A percentile compares a stretch with the other conserved stretches of the same genome.
Conservation (phyloP, 805 yeast genomes). For the Barnettozyma wickerhamii region DNA sequence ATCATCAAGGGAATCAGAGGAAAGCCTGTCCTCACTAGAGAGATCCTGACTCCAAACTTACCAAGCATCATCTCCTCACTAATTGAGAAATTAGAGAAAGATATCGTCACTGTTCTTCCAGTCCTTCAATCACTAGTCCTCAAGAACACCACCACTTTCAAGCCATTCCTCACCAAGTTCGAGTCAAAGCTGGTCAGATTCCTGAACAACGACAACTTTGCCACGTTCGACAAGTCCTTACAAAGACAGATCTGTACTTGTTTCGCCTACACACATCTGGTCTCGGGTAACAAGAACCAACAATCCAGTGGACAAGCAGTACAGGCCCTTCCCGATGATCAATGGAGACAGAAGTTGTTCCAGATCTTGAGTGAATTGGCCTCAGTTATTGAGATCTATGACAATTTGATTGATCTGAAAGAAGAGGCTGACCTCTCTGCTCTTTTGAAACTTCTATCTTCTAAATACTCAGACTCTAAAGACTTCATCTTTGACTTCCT, state of each 20-base stretch:
- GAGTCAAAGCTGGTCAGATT: constrained; percentile 40
- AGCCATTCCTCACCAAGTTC: constrained; percentile 69
- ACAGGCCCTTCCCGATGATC: constrained; percentile 35
- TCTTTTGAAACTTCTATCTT: constrained; percentile 39
- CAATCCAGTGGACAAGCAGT: constrained; percentile 24
- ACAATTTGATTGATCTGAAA: constrained; percentile 51
- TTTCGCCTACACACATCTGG: constrained; percentile 51
- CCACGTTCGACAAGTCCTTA: constrained; percentile 35
- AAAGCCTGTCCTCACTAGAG: constrained; percentile 81
- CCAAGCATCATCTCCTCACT: constrained; percentile 54
- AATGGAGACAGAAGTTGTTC: constrained; percentile 45
- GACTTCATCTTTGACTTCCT: constrained; percentile 42
- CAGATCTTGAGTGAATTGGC: constrained; percentile 48
- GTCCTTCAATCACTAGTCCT: constrained; percentile 40
- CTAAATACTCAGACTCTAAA: constrained; percentile 17
- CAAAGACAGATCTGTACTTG: constrained; percentile 41
- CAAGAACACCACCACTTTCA: constrained; percentile 71
- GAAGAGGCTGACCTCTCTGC: constrained; percentile 48
- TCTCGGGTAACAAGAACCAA: constrained; percentile 41
- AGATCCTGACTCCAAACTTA: constrained; percentile 74
- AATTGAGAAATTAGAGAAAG: constrained; percentile 40
- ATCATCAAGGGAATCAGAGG: constrained; percentile 52
- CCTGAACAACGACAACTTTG: constrained; percentile 31
- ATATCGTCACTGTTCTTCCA: constrained; percentile 31
- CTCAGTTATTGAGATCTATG: constrained; percentile 52